Evolutionary conservation across 2,329 filamentous ascomycete genomes (phyloP), one percentile per base, ranked within the genome.

Genomic region (Trichophyton schoenleinii): DNA sequence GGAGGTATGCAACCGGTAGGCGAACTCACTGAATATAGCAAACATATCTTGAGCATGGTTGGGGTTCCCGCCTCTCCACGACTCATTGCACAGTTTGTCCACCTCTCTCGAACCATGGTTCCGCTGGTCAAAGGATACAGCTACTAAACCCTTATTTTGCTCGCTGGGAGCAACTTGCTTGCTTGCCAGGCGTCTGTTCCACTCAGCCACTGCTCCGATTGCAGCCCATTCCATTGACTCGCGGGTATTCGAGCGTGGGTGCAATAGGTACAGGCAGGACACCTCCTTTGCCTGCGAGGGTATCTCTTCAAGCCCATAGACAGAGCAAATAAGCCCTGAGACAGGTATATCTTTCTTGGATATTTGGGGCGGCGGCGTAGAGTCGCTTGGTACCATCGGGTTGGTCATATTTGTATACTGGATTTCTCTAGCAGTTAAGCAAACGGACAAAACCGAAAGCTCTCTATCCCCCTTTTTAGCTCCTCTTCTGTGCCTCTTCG

Each of bases 41-140:
- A 94, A 91, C 91, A 99, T 96, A 73, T 99, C 94, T 70, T 89
- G 84, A 0, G 91, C 92, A 76, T 97, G 94, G 5, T 80, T 82
- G 6, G 81, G 77, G 70, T 96, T 96, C 34, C 90, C 91, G 42
- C 83, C 75, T 49, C 83, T 81, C 92, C 91, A 97, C 3, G 87
- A 80, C 67, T 86, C 79, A 71, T 96, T 97, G 28, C 87, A 84
- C 18, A 80, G 67, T 6, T 81, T 75, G 67, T 86, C 80, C 1
- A 92, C 82, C 63, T 85, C 74, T 60, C 94, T 79, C 2, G 82
- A 81, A 28, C 94, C 94, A 74, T 97, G 94, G 73, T 97, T 97
- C 53, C 92, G 83, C 77, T 96, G 91, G 75, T 97, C 94, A 73
- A 96, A 95, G 1, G 87, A 83, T 11, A 91, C 82, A 1, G 89